phyloP scores from a whole-genome alignment of 345 rosid genomes.

The Kernera saxatilis region DNA sequence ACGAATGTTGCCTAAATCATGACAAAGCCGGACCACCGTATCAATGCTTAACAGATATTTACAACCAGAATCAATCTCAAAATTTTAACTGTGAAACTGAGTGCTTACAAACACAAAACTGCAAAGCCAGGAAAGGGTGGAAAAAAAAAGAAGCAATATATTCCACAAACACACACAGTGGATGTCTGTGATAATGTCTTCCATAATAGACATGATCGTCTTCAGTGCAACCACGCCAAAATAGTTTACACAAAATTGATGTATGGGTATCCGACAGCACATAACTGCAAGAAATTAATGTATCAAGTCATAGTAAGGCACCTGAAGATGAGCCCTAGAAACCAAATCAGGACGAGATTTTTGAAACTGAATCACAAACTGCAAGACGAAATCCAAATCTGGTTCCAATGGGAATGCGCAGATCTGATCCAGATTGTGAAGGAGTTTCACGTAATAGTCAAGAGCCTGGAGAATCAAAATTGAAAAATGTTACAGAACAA shows the following conservation, averaged over 20 bases:
- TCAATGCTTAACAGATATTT: background rate
- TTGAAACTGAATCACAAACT: constrained; percentile 79
- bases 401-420: constrained; percentile 72
- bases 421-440: constrained; percentile 72
- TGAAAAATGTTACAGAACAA: constrained; percentile 15
- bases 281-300: background rate
- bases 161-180: background rate
- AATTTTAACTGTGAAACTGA: constrained; percentile 5
- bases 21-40: background rate
- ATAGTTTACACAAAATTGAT: background rate
- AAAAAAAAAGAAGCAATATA: background rate
- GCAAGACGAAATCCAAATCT: constrained; percentile 59
- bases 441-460: constrained; percentile 87
- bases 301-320: constrained; percentile 13
- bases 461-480: constrained; percentile 56
- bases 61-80: constrained; percentile 7
- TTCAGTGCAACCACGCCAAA: background rate
- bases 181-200: background rate
- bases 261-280: background rate
- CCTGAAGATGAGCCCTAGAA: constrained; percentile 98
- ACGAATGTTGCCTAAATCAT: background rate
- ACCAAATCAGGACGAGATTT: constrained; percentile 86
- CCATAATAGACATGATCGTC: background rate
- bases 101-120: background rate
- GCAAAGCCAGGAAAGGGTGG: background rate